Percentiles rank a stretch among this genome's conserved stretches.
Conservation (phyloP, 768 basidiomycete genomes). For the Amanita exitialis region DNA sequence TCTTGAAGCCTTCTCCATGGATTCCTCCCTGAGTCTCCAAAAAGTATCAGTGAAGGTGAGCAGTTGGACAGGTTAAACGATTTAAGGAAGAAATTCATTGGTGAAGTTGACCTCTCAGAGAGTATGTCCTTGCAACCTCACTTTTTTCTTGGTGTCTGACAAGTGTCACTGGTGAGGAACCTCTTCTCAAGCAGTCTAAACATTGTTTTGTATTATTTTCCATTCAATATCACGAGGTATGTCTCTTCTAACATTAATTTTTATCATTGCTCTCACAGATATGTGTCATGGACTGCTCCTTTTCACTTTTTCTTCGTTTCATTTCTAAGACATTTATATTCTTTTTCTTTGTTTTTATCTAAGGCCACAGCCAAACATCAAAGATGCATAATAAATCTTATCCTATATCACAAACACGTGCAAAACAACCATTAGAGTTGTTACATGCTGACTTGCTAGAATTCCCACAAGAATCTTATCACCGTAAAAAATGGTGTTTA, state of each 20-base stretch:
- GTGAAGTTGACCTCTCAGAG: slow-evolving; percentile 63
- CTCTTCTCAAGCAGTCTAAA: slow-evolving; percentile 70
- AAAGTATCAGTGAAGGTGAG: slow-evolving; percentile 13
- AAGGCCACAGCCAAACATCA: too few species aligned
- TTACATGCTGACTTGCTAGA: too few species aligned
- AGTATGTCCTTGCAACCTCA: slow-evolving; percentile 20
- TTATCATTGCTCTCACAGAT: slow-evolving; percentile 39
- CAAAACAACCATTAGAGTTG: too few species aligned
- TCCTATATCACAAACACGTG: too few species aligned
- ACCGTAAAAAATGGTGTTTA: too few species aligned
- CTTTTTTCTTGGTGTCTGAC: slow-evolving; percentile 14
- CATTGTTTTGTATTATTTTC: slow-evolving; percentile 91
- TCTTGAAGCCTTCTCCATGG: slow-evolving; percentile 32
- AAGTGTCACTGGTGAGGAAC: slow-evolving; percentile 52
- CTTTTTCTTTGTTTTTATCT: too few species aligned
- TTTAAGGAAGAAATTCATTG: slow-evolving; percentile 50
- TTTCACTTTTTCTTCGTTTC: too few species aligned
- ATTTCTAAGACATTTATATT: too few species aligned
- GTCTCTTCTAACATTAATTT: slow-evolving; percentile 10
- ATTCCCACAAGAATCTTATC: too few species aligned
- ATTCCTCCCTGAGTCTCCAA: slow-evolving; percentile 30
- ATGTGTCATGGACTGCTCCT: too few species aligned
- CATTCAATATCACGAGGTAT: slow-evolving; percentile 86
- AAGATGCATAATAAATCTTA: too few species aligned
- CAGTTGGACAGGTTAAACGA: slow-evolving; percentile 15